Evolutionary conservation across 139 green algal genomes (phyloP), one percentile per base, ranked within the genome.

Genomic region (Chlamydomonas sphaeroides): DNA sequence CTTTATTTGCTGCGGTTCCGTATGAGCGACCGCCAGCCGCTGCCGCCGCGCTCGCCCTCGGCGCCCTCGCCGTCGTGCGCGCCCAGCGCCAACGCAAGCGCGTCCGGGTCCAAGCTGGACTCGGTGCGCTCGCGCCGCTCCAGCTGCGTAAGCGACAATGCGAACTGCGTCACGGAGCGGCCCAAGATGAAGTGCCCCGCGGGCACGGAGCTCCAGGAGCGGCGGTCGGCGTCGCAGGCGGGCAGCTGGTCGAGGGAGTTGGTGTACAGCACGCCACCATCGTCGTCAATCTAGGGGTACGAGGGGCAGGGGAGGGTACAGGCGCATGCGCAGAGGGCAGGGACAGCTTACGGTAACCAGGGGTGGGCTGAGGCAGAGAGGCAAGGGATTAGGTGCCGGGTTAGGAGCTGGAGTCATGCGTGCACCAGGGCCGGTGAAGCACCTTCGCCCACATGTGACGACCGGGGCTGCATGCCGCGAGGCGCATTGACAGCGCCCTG

Each of bases 141-240:
- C 75, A 96, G 87, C 85, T 96, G 89, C 53, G 86, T 73, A 3
- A 90, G 88, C 20, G 92, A 95, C 51, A 97, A 79, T 36, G 93
- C 93, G 88, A 96, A 97, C 86, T 96, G 93, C 61, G 88, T 51
- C 33, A 94, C 45, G 21, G 86, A 57, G 62, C 88, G 90, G 36
- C 89, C 89, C 32, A 65, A 61, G 67, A 95, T 84, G 74, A 90
- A 95, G 62, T 96, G 92, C 11, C 93, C 93, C 25, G 93, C 90
- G 23, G 89, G 88, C 39, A 96, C 59, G 84, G 95, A 88, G 10
- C 62, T 25, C 93, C 93, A 96, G 35, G 85, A 77, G 56, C 77
- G 51, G 33, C 69, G 61, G 49, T 76, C 65, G 3, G 48, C 5
- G 8, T 68, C 49, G 35, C 28, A 28, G 36, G 28, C n/a, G 42